Base-by-base conservation (phyloP, 176 grass and related monocot species). In the Triticum dicoccoides region DNA sequence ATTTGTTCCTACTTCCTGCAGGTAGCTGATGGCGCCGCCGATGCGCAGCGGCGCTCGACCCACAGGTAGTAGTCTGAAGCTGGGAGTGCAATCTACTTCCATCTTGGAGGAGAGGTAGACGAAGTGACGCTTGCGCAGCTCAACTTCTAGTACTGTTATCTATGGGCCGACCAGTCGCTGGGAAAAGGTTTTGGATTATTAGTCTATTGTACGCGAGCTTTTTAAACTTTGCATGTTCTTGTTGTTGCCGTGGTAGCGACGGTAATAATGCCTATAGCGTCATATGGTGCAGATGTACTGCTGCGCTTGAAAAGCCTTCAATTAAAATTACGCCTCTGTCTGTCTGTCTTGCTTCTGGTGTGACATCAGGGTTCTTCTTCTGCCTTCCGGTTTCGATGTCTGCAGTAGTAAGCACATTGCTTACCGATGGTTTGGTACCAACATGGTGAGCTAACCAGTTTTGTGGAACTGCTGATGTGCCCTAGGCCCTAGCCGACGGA, bases 111-210 rank as follows among this genome's bases (percentile, higher is more conserved):
- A 70, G 25, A 51, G 68, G 47, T 69, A 37, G 51, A 33, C 7
- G 71, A 82, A 61, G 66, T 65, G 39, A 87, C 67, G 72, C 15
- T 10, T 69, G 27, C 3, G 39, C 77, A 1, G 24, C 39, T 65
- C 63, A 63, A 63, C 73, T 18, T 90, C 15, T 41, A 86, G 13
- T 64, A 67, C 63, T 81, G 18, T 39, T 91, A 88, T 82, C 18
- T 65, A 82, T 85, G 71, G 38, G 39, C 30, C 51, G 58, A 56
- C 76, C 34, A 61, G 15, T 37, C n/a, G 9, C 10, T 61, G 15
- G 58, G 47, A 79, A 33, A 33, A 61, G 4, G 17, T 61, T 61
- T 86, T 61, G 64, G 24, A 56, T 70, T 83, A 3, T 24, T 76
- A 52, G 44, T 20, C 32, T 32, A 32, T 64, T 76, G 69, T 88